Base-by-base conservation (phyloP, 73 alveolate species). In the Paramecium sexaurelia region DNA sequence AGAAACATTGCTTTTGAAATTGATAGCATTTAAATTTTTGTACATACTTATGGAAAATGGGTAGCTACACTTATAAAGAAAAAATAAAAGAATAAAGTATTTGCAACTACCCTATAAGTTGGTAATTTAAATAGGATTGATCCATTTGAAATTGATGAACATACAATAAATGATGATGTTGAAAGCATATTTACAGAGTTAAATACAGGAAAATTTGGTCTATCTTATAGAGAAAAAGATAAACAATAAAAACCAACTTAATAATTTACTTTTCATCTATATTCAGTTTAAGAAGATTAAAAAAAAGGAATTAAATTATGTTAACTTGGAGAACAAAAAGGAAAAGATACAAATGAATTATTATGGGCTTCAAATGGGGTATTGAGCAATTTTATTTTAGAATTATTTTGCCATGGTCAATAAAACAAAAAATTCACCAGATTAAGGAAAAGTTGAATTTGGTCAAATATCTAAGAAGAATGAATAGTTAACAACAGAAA, bases 351-450 rank as follows among this genome's bases (percentile, higher is more conserved):
- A 13, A 78, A 78, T 43, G 68, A 78, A 22, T 78, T 78, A 7
- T 78, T 78, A 41, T 78, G 90, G 90, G 75, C 90, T 17, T 78
- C 90, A 6, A 78, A 78, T 78, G 90, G 90, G 22, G 90, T 78
- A 78, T 7, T n/a, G 11, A 10, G 41, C 19, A 9, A 73, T 78
- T 41, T 37, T 20, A 15, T 11, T 43, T 78, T 41, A 78, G 90
- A 39, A 40, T 40, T 78, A 78, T 24, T 78, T 78, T 78, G 35
- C 36, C 13, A 19, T 78, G 26, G 73, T 78, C 0, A 78, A 78
- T 78, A 78, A 78, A 22, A 78, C 71, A 1, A 78, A 33, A 39
- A 39, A 39, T 45, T 78, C 90, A 19, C 90, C 90, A 20, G 90
- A 78, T 78, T 13, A 78, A 78, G 90, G 90, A 19, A 78, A 78